Conservation (phyloP, 371 early-diverging fungal genomes). For the Umbelopsis sp. region DNA sequence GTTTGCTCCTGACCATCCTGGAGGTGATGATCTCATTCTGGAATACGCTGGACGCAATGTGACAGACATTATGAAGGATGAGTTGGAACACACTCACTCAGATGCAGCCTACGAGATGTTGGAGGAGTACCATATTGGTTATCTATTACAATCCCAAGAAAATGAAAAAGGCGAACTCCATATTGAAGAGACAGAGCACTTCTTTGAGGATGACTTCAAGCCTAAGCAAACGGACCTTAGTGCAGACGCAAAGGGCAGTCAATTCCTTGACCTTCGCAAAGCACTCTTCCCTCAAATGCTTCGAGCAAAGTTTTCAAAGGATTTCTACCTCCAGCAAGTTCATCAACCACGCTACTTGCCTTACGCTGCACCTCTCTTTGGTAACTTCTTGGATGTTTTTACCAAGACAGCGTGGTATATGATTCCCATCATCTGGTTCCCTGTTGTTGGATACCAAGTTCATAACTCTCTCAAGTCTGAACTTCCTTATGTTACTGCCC, state of each 20-base stretch:
- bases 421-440: slow-evolving; percentile 89
- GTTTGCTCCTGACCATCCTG: slow-evolving; percentile 84
- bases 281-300: slow-evolving; percentile 88
- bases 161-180: slow-evolving; percentile 36
- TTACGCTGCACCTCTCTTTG: slow-evolving; percentile 83
- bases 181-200: slow-evolving; percentile 56
- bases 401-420: slow-evolving; percentile 92
- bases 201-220: slow-evolving; percentile 62
- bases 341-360: slow-evolving; percentile 87
- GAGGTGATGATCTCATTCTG: slow-evolving; percentile 77
- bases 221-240: slow-evolving; percentile 49
- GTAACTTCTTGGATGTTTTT: slow-evolving; percentile 75
- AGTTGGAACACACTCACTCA: slow-evolving; percentile 78
- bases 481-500: slow-evolving; percentile 33
- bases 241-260: slow-evolving; percentile 55
- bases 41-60: slow-evolving; percentile 79
- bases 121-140: slow-evolving; percentile 79
- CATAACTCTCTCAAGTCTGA: slow-evolving; percentile 33
- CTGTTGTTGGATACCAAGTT: slow-evolving; percentile 56
- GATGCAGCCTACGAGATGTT: slow-evolving; percentile 85
- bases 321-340: slow-evolving; percentile 87
- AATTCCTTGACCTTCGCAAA: slow-evolving; percentile 82
- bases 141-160: slow-evolving; percentile 37
- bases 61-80: slow-evolving; percentile 75
- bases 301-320: slow-evolving; percentile 68